Evolutionary conservation across 2,329 filamentous ascomycete species (phyloP), one percentile per base, ranked within the genome.

Genomic region (Microascus cirrosus): DNA sequence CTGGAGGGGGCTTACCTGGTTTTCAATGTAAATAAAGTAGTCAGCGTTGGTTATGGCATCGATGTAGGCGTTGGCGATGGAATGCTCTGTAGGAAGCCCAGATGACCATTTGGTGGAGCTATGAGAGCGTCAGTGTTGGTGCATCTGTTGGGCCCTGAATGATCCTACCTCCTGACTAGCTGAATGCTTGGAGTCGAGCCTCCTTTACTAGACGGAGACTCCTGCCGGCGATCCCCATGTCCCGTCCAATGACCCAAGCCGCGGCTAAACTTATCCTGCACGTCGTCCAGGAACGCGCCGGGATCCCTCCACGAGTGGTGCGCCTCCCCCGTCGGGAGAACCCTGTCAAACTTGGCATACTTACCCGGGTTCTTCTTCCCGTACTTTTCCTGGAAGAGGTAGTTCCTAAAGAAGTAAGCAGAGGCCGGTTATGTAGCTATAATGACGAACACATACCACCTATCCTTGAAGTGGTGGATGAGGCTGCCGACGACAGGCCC

Each of bases 371-470:
- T 73, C 56, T 76, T 76, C 52, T 69, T 67, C 56, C 71, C 66
- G 68, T 96, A 96, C 69, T 96, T 96, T 56, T 87, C 83, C 59
- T 84, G 79, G 62, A 84, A 95, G 62, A 96, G 92, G 68, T 89
- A 95, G 73, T 96, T 96, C 80, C 78, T 80, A 8, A 8, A 32
- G 28, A 8, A 8, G 28, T 32, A 32, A 24, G 25, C 11, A 12
- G 15, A 18, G n/a, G 36, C 36, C 3, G 12, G 36, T 42, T 5
- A 42, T 13, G 36, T 8, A 42, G 36, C 18, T 42, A n/a, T 4
- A 3, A 39, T 22, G 15, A n/a, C 13, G 22, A n/a, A 8, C 20
- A 50, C 45, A 36, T 61, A 80, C 90, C 92, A 96, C 64, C 91
- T 78, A 66, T 95, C 87, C 1, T 84, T 79, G 65, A 96, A 96